Conservation (phyloP, 2,329 filamentous ascomycete species). For the Aspergillus neotritici region DNA sequence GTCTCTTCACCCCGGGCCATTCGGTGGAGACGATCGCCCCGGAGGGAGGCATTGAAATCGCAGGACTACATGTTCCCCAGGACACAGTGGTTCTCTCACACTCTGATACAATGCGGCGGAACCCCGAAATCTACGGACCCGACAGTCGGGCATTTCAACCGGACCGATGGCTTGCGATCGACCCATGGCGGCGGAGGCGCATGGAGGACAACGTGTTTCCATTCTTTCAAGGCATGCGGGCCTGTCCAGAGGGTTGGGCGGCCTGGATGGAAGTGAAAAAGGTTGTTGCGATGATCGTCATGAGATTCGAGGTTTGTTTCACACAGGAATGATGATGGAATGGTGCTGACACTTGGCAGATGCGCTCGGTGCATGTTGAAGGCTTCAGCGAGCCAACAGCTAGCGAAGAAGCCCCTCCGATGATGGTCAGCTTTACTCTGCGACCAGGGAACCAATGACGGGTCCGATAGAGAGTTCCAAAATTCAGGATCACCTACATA, state of each 20-base stretch:
- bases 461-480: too few relatives aligned
- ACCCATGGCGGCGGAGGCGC: not conserved
- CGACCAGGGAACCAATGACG: too few relatives aligned
- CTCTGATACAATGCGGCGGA: constrained; percentile 2
- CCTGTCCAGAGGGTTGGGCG: constrained; percentile 1
- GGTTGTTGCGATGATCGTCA: constrained; percentile 8
- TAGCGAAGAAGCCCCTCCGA: too few relatives aligned
- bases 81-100: constrained; percentile 9
- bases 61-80: not conserved
- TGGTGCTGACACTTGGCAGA: too few relatives aligned
- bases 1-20: not conserved
- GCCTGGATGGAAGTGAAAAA: constrained; percentile 15
- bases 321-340: not conserved
- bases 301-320: constrained; percentile 12
- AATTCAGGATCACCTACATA: too few relatives aligned
- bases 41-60: not conserved
- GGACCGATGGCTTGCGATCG: constrained; percentile 11
- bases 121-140: constrained; percentile 6
- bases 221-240: not conserved
- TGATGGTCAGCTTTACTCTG: too few relatives aligned
- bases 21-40: constrained; percentile 1
- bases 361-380: too few relatives aligned
- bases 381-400: too few relatives aligned
- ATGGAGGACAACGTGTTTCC: constrained; percentile 11
- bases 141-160: constrained; percentile 8